Evolutionary conservation across 2,329 filamentous ascomycete genomes (phyloP).

Genomic region (Venturiaceae sp.): DNA sequence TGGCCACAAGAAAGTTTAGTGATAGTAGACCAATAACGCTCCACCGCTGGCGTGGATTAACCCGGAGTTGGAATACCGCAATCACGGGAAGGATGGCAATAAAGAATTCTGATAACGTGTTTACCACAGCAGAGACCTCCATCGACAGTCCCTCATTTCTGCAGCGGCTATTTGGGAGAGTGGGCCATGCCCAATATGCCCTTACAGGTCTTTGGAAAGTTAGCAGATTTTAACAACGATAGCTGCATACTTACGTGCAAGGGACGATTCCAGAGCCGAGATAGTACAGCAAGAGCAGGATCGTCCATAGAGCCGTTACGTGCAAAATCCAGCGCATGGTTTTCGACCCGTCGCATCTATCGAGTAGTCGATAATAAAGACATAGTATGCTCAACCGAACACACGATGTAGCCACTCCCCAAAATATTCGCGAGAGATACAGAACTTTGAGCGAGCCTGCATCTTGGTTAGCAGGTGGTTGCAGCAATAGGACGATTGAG

Average conservation of each 20-base stretch:
- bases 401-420: slow-evolving; percentile 31
- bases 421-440: slow-evolving; percentile 32
- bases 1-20: slow-evolving; percentile 31
- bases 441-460: slow-evolving; percentile 16
- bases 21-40: slow-evolving; percentile 28
- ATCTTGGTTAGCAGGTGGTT: too few species aligned
- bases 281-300: slow-evolving; percentile 27
- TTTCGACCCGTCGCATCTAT: slow-evolving; percentile 26
- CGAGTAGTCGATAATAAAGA: slow-evolving; percentile 35
- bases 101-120: slow-evolving; percentile 30
- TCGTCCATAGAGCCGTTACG: slow-evolving; percentile 24
- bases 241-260: not conserved
- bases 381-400: slow-evolving; percentile 33
- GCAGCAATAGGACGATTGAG: not conserved
- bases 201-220: slow-evolving; percentile 20
- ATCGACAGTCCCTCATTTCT: slow-evolving; percentile 1
- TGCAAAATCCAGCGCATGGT: slow-evolving; percentile 24
- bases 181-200: slow-evolving; percentile 30
- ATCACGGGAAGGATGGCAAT: slow-evolving; percentile 34
- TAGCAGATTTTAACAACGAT: not conserved
- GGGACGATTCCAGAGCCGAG: slow-evolving; percentile 11
- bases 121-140: slow-evolving; percentile 18
- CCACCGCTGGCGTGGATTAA: slow-evolving; percentile 30
- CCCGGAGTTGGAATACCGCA: slow-evolving; percentile 29
- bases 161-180: slow-evolving; percentile 13